A percentile compares a stretch with the other conserved stretches of the same genome.
phyloP scores from a whole-genome alignment of 345 rosid genomes.

The Limnanthes douglasii region DNA sequence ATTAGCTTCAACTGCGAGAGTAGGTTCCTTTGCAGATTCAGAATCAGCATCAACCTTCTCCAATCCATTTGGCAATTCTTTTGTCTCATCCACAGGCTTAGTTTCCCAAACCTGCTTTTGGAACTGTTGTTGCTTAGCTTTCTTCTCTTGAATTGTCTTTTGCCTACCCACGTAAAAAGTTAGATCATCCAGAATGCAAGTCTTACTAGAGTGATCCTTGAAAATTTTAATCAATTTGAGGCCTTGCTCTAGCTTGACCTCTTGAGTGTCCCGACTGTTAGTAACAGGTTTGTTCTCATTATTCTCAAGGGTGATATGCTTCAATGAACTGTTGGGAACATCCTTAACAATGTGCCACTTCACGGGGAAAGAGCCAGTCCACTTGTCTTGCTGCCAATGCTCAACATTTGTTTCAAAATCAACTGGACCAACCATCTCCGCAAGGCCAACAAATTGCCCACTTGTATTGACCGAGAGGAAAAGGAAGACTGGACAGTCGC shows the following conservation, averaged over 20 bases:
- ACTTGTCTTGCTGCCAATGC: slow-evolving; percentile 49
- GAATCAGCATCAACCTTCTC: slow-evolving; percentile 3
- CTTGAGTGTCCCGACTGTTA: slow-evolving; percentile 48
- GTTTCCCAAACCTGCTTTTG: slow-evolving; percentile 39
- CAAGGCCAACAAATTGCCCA: slow-evolving; percentile 48
- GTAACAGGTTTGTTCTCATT: slow-evolving; percentile 52
- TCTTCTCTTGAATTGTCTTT: slow-evolving; percentile 70
- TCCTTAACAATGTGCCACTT: slow-evolving; percentile 14
- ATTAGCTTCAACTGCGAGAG: too few relatives aligned
- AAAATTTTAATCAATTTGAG: slow-evolving; percentile 67
- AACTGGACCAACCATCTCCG: slow-evolving; percentile 39
- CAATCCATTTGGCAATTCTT: too few relatives aligned
- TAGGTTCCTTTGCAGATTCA: neutral
- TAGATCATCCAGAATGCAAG: slow-evolving; percentile 85
- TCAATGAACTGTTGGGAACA: slow-evolving; percentile 29
- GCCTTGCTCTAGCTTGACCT: slow-evolving; percentile 64
- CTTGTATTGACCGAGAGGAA: slow-evolving; percentile 72
- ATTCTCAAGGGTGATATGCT: slow-evolving; percentile 37
- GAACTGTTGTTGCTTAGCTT: slow-evolving; percentile 55
- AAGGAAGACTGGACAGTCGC: slow-evolving; percentile 64
- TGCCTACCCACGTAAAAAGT: slow-evolving; percentile 70
- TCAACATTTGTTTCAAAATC: slow-evolving; percentile 33
- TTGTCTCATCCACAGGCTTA: neutral
- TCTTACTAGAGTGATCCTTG: slow-evolving; percentile 58
- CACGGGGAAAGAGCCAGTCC: slow-evolving; percentile 12